A percentile compares a stretch with the other conserved stretches of the same genome.
Evolutionary conservation across 306 rosid genomes (phyloP).

Genomic region (Cicer arietinum): DNA sequence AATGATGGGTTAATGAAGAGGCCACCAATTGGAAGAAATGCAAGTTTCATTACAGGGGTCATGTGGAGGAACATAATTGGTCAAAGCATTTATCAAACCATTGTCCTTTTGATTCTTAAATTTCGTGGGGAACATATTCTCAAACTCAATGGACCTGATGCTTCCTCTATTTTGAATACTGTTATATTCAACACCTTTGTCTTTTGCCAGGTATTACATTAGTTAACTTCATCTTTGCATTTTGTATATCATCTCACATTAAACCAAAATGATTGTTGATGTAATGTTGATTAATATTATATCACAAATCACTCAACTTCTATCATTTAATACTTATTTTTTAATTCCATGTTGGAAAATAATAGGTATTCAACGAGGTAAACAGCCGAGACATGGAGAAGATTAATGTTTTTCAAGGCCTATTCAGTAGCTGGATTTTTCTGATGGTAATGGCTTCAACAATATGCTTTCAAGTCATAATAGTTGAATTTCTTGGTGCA

Average conservation of each 20-base stretch:
- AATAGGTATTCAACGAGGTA: constrained; percentile 82
- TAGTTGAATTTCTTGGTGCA: constrained; percentile 68
- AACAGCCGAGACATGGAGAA: constrained; percentile 96
- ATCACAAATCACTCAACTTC: background rate
- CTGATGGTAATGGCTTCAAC: constrained; percentile 61
- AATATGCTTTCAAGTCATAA: constrained; percentile 65
- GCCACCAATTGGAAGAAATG: constrained; percentile 73
- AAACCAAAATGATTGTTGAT: too few species aligned
- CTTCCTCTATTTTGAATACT: constrained; percentile 58
- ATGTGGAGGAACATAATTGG: constrained; percentile 95
- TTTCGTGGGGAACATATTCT: constrained; percentile 62
- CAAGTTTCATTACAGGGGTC: constrained; percentile 61
- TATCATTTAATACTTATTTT: background rate
- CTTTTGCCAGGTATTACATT: constrained; percentile 79
- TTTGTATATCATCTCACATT: background rate
- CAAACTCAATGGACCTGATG: constrained; percentile 57
- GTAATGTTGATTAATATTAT: too few species aligned
- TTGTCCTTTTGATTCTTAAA: constrained; percentile 67
- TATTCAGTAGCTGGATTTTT: constrained; percentile 65
- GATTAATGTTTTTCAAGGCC: constrained; percentile 70
- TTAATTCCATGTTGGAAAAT: background rate
- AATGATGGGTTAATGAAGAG: constrained; percentile 76
- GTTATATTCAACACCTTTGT: constrained; percentile 88
- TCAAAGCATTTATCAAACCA: constrained; percentile 79
- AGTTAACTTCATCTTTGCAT: background rate